Percentiles rank a stretch among this genome's conserved stretches.
These are phyloP conservation scores for Prunus campanulata DNA, from an alignment of 306 rosid species.

Conservation along the genomic window DNA sequence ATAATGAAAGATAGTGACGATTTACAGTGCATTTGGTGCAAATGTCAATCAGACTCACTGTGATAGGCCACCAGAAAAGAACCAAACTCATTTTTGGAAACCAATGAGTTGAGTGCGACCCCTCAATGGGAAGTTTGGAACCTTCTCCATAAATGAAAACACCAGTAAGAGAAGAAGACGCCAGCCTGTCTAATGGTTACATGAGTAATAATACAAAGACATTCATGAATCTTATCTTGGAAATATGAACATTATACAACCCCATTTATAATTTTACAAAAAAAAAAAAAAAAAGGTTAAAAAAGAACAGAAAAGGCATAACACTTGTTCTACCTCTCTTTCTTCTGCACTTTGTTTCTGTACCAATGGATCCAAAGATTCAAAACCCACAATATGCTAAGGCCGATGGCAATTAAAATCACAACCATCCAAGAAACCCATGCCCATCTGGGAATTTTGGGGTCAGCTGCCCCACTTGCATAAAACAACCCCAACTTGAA, in stretches of 20 bases:
- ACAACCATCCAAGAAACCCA: conserved; percentile 59
- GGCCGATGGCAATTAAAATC: conserved; percentile 28
- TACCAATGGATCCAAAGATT: conserved; percentile 35
- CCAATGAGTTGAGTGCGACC: neutral
- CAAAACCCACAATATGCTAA: conserved; percentile 41
- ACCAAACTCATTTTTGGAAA: neutral
- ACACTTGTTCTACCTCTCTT: conserved; percentile 14
- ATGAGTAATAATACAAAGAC: neutral
- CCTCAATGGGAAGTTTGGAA: neutral
- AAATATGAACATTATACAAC: neutral
- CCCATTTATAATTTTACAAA: neutral
- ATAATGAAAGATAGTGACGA: neutral
- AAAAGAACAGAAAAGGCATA: neutral
- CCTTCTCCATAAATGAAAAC: conserved; percentile 1
- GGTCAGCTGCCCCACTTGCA: conserved; percentile 25
- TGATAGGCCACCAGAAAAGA: neutral
- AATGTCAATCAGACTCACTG: neutral
- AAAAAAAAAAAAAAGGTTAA: neutral
- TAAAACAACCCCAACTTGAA: conserved; percentile 37
- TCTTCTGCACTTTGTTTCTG: conserved; percentile 13
- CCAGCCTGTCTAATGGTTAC: neutral
- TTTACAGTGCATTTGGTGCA: neutral
- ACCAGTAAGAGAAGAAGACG: neutral
- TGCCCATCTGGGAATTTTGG: conserved; percentile 43
- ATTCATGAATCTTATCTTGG: neutral